Evolutionary conservation across 495 filamentous ascomycete genomes (phyloP), one percentile per base, ranked within the genome.

Genomic region (Cercophora samala): DNA sequence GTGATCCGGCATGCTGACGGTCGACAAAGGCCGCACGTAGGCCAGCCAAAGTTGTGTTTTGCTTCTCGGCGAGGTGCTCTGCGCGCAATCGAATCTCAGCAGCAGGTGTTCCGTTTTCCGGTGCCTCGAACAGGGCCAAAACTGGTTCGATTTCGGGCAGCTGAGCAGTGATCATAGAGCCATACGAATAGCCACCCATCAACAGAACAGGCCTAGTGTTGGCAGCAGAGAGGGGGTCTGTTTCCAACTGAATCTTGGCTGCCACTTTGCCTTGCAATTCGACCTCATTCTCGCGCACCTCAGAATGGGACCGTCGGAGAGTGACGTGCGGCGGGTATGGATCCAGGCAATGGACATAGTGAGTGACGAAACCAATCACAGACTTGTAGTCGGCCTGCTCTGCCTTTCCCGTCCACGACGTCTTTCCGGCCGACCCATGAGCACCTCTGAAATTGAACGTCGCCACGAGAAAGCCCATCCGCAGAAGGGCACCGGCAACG

Each of bases 391-490:
- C 95, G 5, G 82, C 84, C 55, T 88, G 76, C 74, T 98, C 95
- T 0, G 91, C 83, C 70, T 87, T 91, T 9, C 86, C 89, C 13
- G 90, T 92, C 93, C 93, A 99, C 59, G 88, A 91, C 1, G 94
- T 97, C 24, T 83, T 83, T 17, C 92, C 93, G 54, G 86, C 83
- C 0, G 91, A 93, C 21, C 76, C 77, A n/a, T 86, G 86, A 0
- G 91, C 92, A 63, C 95, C 95, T 76, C 95, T 96, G 70, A 97
- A 97, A 73, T 99, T 97, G 76, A 98, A 97, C 1, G 92, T 96
- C 5, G 83, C 90, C 19, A 97, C 91, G 2, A 96, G 76, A 71
- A 85, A 94, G 19, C 91, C 92, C 24, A 80, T 72, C 4, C 81
- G 76, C 6, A 96, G 75, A 24, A 97, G 80, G 64, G 89, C 88